These are phyloP conservation scores for Fraxinus velutina DNA, from an alignment of 305 asterid genomes.

Conservation along the genomic window DNA sequence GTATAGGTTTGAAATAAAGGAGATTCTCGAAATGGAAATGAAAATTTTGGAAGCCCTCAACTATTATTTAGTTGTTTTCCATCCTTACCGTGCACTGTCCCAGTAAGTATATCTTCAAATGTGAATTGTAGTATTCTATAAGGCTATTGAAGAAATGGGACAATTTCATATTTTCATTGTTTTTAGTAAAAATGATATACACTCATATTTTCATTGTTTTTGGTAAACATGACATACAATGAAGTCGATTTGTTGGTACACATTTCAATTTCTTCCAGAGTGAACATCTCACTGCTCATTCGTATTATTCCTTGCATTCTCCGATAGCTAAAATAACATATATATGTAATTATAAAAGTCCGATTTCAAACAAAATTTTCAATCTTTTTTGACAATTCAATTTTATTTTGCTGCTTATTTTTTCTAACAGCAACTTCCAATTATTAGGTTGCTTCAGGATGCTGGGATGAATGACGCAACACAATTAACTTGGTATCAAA, in stretches of 20 bases:
- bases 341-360: not conserved
- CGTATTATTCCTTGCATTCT: not conserved
- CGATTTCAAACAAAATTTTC: not conserved
- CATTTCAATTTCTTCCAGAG: not conserved
- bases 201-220: not conserved
- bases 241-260: not conserved
- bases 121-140: not conserved
- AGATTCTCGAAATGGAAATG: constrained; percentile 97
- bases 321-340: not conserved
- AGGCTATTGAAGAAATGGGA: not conserved
- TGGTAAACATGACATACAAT: not conserved
- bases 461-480: constrained; percentile 83
- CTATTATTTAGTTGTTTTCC: constrained; percentile 84
- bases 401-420: constrained; percentile 1
- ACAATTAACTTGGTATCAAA: constrained; percentile 70
- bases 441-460: constrained; percentile 78
- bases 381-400: not conserved
- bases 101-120: constrained; percentile 52
- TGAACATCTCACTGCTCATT: not conserved
- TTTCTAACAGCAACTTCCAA: constrained; percentile 14
- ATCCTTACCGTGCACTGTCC: constrained; percentile 76
- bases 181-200: not conserved
- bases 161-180: not conserved
- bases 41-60: constrained; percentile 87
- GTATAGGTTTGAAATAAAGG: constrained; percentile 75